Evolutionary conservation across 78 protist genomes (phyloP).

Genomic region (Dictyostelium intermedium): DNA sequence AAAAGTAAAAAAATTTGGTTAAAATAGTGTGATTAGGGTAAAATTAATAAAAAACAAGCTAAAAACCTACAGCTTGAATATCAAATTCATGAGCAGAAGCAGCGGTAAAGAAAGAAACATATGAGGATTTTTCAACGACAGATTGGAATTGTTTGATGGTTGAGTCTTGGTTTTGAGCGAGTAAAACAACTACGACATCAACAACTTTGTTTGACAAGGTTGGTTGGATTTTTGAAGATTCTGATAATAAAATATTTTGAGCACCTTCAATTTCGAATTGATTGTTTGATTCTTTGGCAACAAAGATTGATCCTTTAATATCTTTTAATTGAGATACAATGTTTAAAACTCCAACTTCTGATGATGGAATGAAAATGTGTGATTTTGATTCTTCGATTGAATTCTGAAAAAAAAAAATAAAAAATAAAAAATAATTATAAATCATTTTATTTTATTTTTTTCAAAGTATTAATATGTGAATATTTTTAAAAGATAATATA

Average conservation of each 20-base stretch:
- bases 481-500: too few relatives aligned
- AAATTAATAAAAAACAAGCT: neutral
- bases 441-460: too few relatives aligned
- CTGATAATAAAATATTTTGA: neutral
- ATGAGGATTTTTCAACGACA: neutral
- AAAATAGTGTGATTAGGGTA: neutral
- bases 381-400: slow-evolving; percentile 28
- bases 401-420: neutral
- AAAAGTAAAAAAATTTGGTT: neutral
- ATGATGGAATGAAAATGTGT: slow-evolving; percentile 40
- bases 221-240: neutral
- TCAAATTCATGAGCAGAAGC: slow-evolving; percentile 21
- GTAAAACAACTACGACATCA: slow-evolving; percentile 59
- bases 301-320: slow-evolving; percentile 30
- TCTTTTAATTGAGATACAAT: slow-evolving; percentile 2
- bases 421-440: neutral
- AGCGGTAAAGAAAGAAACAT: slow-evolving; percentile 56
- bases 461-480: too few relatives aligned
- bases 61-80: neutral
- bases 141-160: slow-evolving; percentile 13
- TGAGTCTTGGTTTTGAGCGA: neutral
- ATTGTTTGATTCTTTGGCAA: slow-evolving; percentile 17
- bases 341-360: slow-evolving; percentile 4
- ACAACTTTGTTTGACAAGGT: slow-evolving; percentile 15
- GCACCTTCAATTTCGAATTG: slow-evolving; percentile 37